phyloP scores from a whole-genome alignment of 2,329 filamentous ascomycete genomes.

The Diaporthe helianthi region DNA sequence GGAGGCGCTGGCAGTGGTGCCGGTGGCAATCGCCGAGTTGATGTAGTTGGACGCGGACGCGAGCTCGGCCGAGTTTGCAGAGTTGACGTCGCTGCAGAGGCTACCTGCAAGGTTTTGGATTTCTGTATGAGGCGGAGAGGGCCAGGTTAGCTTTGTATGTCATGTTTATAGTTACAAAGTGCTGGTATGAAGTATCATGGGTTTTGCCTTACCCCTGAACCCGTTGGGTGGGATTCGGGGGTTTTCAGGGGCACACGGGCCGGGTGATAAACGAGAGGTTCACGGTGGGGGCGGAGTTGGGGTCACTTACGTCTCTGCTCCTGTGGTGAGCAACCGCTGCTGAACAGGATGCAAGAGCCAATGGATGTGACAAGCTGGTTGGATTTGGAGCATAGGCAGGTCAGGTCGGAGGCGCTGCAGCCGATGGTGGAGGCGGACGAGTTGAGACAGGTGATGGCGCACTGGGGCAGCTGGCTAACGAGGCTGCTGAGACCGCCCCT shows the following conservation, averaged over 20 bases:
- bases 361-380: conserved; percentile 32
- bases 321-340: conserved; percentile 20
- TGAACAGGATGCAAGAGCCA: conserved; percentile 36
- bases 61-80: conserved; percentile 17
- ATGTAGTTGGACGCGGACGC: conserved; percentile 32
- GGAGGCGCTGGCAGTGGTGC: not conserved
- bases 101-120: conserved; percentile 17
- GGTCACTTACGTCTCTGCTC: conserved; percentile 29
- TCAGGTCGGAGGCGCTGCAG: conserved; percentile 38
- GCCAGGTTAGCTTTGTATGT: not conserved
- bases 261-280: not conserved
- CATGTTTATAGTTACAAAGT: not conserved
- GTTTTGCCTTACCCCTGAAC: not conserved
- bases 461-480: conserved; percentile 38
- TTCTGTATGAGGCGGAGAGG: not conserved
- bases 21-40: conserved; percentile 24
- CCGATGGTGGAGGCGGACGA: conserved; percentile 33
- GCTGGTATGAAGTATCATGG: not conserved
- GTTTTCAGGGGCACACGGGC: not conserved
- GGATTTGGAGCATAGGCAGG: conserved; percentile 38
- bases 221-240: not conserved
- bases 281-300: not conserved
- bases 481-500: conserved; percentile 36
- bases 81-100: conserved; percentile 30
- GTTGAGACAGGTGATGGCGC: conserved; percentile 39